Percentiles rank a stretch among this genome's conserved stretches.
phyloP scores from a whole-genome alignment of 192 early-diverging fungal genomes.

The Coemansia aciculifera region DNA sequence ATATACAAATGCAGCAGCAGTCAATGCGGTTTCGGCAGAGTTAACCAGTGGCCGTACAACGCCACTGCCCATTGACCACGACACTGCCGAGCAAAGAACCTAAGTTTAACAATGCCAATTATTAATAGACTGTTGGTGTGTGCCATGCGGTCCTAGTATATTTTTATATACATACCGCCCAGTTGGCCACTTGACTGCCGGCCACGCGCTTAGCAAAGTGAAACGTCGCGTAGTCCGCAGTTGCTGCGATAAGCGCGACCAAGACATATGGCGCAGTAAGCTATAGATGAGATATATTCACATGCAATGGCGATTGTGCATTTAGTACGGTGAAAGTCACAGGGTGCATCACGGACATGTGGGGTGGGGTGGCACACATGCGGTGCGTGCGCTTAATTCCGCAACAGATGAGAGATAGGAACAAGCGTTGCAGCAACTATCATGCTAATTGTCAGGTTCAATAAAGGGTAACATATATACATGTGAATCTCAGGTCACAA shows the following conservation, averaged over 20 bases:
- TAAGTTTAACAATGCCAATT: not conserved
- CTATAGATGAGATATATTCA: constrained; percentile 23
- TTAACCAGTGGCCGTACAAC: constrained; percentile 68
- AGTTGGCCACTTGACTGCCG: constrained; percentile 59
- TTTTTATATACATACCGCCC: constrained; percentile 50
- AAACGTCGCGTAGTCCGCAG: constrained; percentile 75
- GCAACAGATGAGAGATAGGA: constrained; percentile 3
- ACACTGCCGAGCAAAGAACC: not conserved
- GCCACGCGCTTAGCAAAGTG: constrained; percentile 66
- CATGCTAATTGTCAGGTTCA: not conserved
- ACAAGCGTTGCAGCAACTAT: not conserved
- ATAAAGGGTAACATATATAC: not conserved
- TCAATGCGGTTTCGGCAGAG: constrained; percentile 72
- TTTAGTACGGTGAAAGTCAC: not conserved
- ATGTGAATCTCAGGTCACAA: not conserved
- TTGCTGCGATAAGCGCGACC: constrained; percentile 71
- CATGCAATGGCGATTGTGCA: constrained; percentile 5
- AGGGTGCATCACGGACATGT: not conserved
- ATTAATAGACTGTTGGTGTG: not conserved
- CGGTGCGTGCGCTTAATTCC: constrained; percentile 6
- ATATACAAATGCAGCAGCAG: constrained; percentile 74
- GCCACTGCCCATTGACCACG: constrained; percentile 60
- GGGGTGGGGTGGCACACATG: not conserved
- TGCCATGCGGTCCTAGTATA: not conserved
- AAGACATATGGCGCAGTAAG: constrained; percentile 72